Conservation (phyloP, 1,139 yeast genomes). For the Lodderomyces margitis region DNA sequence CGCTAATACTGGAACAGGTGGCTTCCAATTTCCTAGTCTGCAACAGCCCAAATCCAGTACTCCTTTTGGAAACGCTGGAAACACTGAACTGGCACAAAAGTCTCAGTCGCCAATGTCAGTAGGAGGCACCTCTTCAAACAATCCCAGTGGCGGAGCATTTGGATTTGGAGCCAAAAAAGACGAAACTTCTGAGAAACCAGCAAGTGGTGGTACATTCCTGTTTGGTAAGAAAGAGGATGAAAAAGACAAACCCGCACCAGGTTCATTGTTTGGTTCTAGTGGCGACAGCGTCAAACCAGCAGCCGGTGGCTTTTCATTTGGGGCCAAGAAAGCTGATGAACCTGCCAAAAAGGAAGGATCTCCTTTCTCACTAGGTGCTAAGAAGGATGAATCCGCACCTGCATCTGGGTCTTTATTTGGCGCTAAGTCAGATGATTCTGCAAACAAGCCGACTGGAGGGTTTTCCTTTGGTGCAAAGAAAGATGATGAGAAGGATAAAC, state of each 20-base stretch:
- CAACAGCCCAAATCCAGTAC: not conserved
- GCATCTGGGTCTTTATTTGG: conserved; percentile 19
- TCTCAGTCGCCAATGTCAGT: conserved; percentile 1
- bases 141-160: conserved; percentile 4
- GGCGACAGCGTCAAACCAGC: conserved; percentile 16
- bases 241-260: conserved; percentile 14
- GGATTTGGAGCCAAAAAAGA: conserved; percentile 26
- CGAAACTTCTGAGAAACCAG: conserved; percentile 19
- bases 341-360: conserved; percentile 17
- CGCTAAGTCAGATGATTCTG: conserved; percentile 14
- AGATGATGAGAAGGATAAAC: conserved; percentile 13
- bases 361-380: conserved; percentile 28
- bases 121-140: not conserved
- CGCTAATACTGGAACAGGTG: not conserved
- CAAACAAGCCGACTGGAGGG: conserved; percentile 12
- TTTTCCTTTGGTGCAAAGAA: conserved; percentile 23
- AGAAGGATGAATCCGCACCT: conserved; percentile 17
- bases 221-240: conserved; percentile 27
- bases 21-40: not conserved
- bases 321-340: conserved; percentile 20
- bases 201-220: conserved; percentile 12
- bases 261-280: conserved; percentile 22
- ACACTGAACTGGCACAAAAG: not conserved
- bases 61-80: not conserved
- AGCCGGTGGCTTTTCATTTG: conserved; percentile 19